phyloP scores from a whole-genome alignment of 805 yeast species.

The Pichia heedii region DNA sequence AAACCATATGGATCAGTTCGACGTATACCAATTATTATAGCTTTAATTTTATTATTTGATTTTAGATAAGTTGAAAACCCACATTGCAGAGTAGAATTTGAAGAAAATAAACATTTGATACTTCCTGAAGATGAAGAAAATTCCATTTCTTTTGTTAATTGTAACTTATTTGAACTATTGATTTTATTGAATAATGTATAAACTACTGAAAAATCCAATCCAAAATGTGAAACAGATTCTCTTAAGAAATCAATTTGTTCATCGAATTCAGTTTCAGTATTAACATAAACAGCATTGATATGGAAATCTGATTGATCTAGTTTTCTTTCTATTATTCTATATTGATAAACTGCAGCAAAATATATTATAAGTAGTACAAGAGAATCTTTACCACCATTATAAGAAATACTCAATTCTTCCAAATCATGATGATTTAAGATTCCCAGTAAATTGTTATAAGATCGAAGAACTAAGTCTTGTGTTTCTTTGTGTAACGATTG shows the following conservation, averaged over 20 bases:
- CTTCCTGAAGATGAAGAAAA: not conserved
- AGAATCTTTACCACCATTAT: conserved; percentile 97
- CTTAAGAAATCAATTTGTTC: conserved; percentile 62
- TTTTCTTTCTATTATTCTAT: conserved; percentile 11
- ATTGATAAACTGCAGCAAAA: conserved; percentile 40
- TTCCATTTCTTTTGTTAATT: not conserved
- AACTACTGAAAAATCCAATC: conserved; percentile 34
- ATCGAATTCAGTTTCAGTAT: conserved; percentile 62
- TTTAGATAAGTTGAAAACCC: conserved; percentile 63
- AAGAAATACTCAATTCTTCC: conserved; percentile 65
- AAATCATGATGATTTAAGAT: conserved; percentile 18
- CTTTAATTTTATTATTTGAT: conserved; percentile 44
- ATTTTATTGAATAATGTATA: conserved; percentile 3
- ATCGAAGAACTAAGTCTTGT: conserved; percentile 18
- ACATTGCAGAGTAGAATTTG: conserved; percentile 31
- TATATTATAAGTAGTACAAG: conserved; percentile 75
- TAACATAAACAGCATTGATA: conserved; percentile 60
- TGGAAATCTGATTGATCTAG: conserved; percentile 11
- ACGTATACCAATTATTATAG: conserved; percentile 82
- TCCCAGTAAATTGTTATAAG: conserved; percentile 14
- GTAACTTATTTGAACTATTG: not conserved
- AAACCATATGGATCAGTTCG: conserved; percentile 80
- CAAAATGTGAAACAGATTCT: conserved; percentile 43
- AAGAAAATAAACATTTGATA: conserved; percentile 9
- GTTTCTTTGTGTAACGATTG: conserved; percentile 13